Evolutionary conservation across 2,329 filamentous ascomycete species (phyloP), one percentile per base, ranked within the genome.

Genomic region (Colletotrichum sp.): DNA sequence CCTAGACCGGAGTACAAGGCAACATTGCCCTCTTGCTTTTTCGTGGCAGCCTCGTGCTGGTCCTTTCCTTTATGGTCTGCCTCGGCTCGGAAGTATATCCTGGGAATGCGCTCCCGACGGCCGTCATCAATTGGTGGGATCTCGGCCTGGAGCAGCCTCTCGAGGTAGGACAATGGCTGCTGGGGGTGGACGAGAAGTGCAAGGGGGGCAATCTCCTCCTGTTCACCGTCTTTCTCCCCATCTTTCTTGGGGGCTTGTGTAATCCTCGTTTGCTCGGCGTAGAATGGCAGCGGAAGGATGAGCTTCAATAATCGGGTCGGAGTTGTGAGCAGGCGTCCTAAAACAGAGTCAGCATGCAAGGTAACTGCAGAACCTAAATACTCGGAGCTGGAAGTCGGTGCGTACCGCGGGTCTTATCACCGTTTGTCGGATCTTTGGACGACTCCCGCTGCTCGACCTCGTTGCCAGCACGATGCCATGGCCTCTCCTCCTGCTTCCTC

Each of bases 121-220:
- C 93, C 91, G 64, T 92, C 90, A 1, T 90, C 87, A 2, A 96
- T 87, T 0, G 91, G 91, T 0, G 95, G 94, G 0, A 98, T 88
- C 83, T 98, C 96, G 69, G 95, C 94, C 81, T 98, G 96, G 62
- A 98, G 96, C 5, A 98, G 87, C 10, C 95, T 92, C 83, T 98
- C 95, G 56, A 98, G 92, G 83, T 98, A 98, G 10, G 95, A 98
- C 5, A 98, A 89, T 0, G 96, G 96, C 81, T 98, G 96, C 77
- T 97, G 95, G 0, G 96, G 96, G 79, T 98, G 96, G 0, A 98
- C 90, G 3, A 98, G 91, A 0, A 98, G 89, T 1, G 96, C 96
- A 15, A 98, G 88, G 0, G 96, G 95, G 79, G 97, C 94, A n/a
- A 96, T 92, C 85, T 76, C 79, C 62, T 86, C 84, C 43, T 81